Base-by-base conservation (phyloP, 345 rosid species). In the Pistacia vera region DNA sequence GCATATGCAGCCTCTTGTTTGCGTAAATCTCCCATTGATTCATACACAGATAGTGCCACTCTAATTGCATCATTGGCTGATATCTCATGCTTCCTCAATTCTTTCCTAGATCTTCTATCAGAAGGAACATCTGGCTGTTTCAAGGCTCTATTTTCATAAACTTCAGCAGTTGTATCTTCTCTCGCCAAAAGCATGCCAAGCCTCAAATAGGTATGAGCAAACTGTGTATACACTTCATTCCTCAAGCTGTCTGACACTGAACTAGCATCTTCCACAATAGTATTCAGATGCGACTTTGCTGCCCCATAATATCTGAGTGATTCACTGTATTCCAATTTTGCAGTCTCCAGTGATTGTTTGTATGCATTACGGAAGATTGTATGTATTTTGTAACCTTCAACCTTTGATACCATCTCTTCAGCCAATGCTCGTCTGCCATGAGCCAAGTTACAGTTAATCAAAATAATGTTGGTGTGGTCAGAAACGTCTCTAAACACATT, bases 381-480 rank as follows among this genome's bases (percentile, higher is more conserved):
- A 80, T 86, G 90, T 28, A 41, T 60, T 83, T 85, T 88, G 36
- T 90, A 82, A 80, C 80, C 83, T 78, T 87, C 96, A 52, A 86
- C 77, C 82, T 90, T 90, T 48, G 90, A 63, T 64, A 90, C 90
- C 91, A 91, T 81, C 84, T 93, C 98, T 88, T 95, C 99, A 73
- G 97, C 98, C 78, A 93, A 81, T 73, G 97, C 94, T 49, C 99
- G 85, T 81, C 98, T 86, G 3, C 97, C 99, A 78, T 95, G 98
- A 73, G 98, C 99, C 85, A 95, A 73, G 76, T 95, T 95, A 76
- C 96, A 93, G 83, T 89, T 82, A 74, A 90, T 95, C 73, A 90
- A 74, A 71, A 95, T 84, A 63, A 95, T 83, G 80, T 95, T 91
- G 30, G 96, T 83, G 77, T 95, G 84, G 71, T 95, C 98, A 30